Evolutionary conservation across 1,139 yeast genomes (phyloP), one percentile per base, ranked within the genome.

Genomic region (Taphrina wiesneri): DNA sequence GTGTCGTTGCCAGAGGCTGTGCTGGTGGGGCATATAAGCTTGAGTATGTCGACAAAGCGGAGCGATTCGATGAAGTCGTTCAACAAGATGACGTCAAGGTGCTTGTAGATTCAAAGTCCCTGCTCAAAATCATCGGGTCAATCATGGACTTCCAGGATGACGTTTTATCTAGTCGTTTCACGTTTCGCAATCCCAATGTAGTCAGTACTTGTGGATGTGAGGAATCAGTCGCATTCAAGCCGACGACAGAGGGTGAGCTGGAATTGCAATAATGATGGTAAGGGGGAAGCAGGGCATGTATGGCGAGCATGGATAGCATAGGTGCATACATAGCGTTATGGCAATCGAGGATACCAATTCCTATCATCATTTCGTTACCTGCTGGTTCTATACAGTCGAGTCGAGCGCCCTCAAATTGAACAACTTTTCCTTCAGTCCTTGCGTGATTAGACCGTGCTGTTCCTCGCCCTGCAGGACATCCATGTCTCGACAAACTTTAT

Each of bases 81-180:
- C 72, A 71, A 7, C 98, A 92, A 77, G 97, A 91, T 72, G 97
- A 96, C 30, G 57, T 62, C 39, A 89, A 86, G 77, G 96, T 93
- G 3, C 82, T 92, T 69, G 90, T 93, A 67, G 99, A 93, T 76
- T 91, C 98, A 30, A 93, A 93, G 77, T 98, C 99, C 1, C 81
- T 93, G 68, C 92, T 93, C 76, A 88, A 96, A 70, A 92, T 93
- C 62, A 96, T 93, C 68, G 99, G 99, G 0, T 88, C 96, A 2
- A 96, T 91, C 77, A 93, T 93, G 99, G 99, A 93, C 78, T 93
- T 97, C 96, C 81, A 90, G 68, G 98, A 93, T 74, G 97, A 93
- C 75, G 91, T 90, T 77, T 80, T 93, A 70, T 85, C 92, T 43
- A 86, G 96, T 19, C 84, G 96, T 74, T 93, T 93, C 76, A 90